A percentile compares a stretch with the other conserved stretches of the same genome.
Evolutionary conservation across 106 monocot genomes (phyloP).

Genomic region (Phalaenopsis aphrodite): DNA sequence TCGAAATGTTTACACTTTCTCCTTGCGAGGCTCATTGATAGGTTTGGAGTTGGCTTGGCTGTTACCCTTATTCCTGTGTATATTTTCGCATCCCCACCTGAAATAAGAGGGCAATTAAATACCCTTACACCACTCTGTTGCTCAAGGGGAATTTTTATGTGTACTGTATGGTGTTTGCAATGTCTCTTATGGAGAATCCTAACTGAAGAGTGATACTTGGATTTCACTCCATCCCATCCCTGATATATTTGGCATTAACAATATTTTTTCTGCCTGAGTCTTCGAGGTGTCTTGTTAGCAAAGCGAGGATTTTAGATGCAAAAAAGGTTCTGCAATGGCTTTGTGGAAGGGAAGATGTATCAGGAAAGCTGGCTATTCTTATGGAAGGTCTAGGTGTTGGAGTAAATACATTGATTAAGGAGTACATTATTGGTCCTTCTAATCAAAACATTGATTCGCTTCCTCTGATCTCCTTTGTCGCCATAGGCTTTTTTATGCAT

Average conservation of each 20-base stretch:
- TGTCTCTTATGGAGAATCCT: conserved; percentile 46
- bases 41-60: conserved; percentile 37
- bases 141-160: conserved; percentile 61
- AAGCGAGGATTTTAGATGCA: conserved; percentile 59
- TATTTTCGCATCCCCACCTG: conserved; percentile 64
- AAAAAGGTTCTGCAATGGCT: conserved; percentile 56
- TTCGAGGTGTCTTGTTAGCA: conserved; percentile 70
- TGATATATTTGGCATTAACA: conserved; percentile 46
- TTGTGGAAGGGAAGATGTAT: conserved; percentile 54
- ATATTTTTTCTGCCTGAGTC: conserved; percentile 65
- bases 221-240: conserved; percentile 46
- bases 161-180: conserved; percentile 60
- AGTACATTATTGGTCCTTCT: no score
- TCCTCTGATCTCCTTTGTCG: no score
- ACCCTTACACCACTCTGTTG: conserved; percentile 62
- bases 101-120: conserved; percentile 53
- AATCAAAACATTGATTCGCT: no score
- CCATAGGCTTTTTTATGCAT: no score
- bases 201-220: conserved; percentile 71
- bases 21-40: conserved; percentile 57
- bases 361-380: conserved; percentile 15
- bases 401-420: no score
- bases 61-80: conserved; percentile 33
- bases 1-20: conserved; percentile 55
- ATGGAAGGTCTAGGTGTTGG: no score